phyloP scores from a whole-genome alignment of 176 grass and related monocot species.

The Zoysia japonica region DNA sequence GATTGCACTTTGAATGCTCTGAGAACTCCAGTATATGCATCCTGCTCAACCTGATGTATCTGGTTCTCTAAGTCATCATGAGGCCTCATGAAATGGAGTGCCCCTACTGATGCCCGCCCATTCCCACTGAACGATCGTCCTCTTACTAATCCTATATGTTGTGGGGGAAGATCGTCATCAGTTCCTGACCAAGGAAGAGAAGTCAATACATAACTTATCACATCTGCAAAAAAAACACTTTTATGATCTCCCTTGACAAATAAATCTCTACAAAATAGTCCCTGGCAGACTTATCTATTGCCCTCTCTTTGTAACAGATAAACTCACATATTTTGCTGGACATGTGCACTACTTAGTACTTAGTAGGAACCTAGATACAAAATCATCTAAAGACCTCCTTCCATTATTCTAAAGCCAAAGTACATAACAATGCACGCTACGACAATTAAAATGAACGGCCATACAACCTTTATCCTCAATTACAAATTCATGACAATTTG shows the following conservation, averaged over 20 bases:
- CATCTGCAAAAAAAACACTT: background rate
- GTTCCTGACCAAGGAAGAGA: constrained; percentile 55
- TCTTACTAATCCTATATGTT: constrained; percentile 50
- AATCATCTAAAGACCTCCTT: background rate
- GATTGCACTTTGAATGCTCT: constrained; percentile 99
- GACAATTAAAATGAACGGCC: background rate
- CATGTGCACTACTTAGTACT: background rate
- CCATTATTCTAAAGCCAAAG: background rate
- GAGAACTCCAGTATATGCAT: constrained; percentile 93
- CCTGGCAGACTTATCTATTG: background rate
- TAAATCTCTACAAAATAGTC: background rate
- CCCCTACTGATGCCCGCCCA: constrained; percentile 54
- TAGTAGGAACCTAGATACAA: background rate
- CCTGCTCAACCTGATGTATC: constrained; percentile 84
- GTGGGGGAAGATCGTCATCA: constrained; percentile 79
- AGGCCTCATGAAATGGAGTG: constrained; percentile 51
- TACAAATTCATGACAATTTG: background rate
- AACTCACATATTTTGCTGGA: background rate
- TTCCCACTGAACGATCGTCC: constrained; percentile 56
- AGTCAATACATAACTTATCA: constrained; percentile 24
- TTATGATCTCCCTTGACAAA: background rate
- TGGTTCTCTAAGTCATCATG: constrained; percentile 76
- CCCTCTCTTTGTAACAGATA: background rate
- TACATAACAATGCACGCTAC: background rate
- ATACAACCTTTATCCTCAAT: background rate